Conservation (phyloP, 768 basidiomycete species). For the Pisolithus orientalis region DNA sequence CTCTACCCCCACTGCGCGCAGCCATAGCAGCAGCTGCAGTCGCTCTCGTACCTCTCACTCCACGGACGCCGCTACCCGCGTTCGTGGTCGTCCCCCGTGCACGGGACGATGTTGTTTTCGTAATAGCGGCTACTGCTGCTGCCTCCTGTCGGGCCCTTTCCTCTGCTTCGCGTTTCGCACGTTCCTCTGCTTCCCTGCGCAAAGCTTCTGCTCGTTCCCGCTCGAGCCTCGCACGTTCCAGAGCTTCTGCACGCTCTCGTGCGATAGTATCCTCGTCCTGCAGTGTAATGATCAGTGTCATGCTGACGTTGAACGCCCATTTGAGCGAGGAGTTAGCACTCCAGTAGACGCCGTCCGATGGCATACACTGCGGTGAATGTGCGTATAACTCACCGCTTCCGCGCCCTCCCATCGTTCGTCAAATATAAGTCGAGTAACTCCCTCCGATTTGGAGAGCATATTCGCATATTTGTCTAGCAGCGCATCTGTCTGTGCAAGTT, state of each 20-base stretch:
- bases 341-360: no score
- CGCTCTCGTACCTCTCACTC: constrained; percentile 67
- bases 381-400: constrained; percentile 47
- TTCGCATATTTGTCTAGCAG: constrained; percentile 70
- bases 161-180: constrained; percentile 36
- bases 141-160: constrained; percentile 26
- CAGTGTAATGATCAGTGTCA: neutral
- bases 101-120: constrained; percentile 18
- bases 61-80: constrained; percentile 54
- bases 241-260: constrained; percentile 33
- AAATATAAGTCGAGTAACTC: constrained; percentile 59
- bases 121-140: constrained; percentile 30
- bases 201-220: constrained; percentile 24
- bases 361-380: no score
- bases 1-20: constrained; percentile 28
- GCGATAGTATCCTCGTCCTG: constrained; percentile 59
- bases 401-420: constrained; percentile 76
- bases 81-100: constrained; percentile 39
- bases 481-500: constrained; percentile 65
- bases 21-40: constrained; percentile 42
- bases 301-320: no score
- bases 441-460: constrained; percentile 65
- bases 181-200: neutral
- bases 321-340: no score
- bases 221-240: constrained; percentile 26